Evolutionary conservation across 2,329 filamentous ascomycete species (phyloP), one percentile per base, ranked within the genome.

Genomic region (Penicillium sp.): DNA sequence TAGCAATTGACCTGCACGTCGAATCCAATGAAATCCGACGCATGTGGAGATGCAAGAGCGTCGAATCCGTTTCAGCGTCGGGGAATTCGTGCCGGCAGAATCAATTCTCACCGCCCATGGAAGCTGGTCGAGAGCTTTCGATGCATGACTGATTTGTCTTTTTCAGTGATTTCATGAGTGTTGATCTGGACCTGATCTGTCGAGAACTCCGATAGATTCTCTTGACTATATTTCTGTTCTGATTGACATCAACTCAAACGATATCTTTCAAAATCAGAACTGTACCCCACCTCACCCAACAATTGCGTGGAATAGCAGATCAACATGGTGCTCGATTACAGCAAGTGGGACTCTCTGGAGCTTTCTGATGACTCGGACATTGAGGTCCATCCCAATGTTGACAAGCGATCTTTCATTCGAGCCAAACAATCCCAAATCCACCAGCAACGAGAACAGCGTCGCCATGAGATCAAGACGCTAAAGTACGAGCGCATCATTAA

Each of bases 341-440:
- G 72, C 59, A 76, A 76, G 61, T 76, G 73, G 73, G 73, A 96
- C 63, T 82, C 84, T 42, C 78, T 98, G 60, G 92, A 98, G 79
- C 81, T 98, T 61, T 95, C 87, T 59, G 92, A 98, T 67, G 92
- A 98, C 68, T 95, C 88, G 35, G 92, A 98, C 59, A 82, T 98
- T 56, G 92, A 98, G 70, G 92, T 96, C 35, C 92, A 98, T 67
- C 92, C 92, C 44, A 98, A 98, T 62, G 92, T 98, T 62, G 92
- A 98, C 71, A 98, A 98, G 67, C 80, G 84, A 35, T 96, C 90
- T 44, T 98, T 98, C 67, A 98, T 98, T 64, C 86, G 90, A 50
- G 93, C 92, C 50, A 98, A 98, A 70, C 92, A 96, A 71, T 84
- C 82, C 55, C 89, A 98, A 69, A 98, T 98, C 56, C 92, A 98